A percentile compares a stretch with the other conserved stretches of the same genome.
Evolutionary conservation across 2,329 filamentous ascomycete genomes (phyloP).

Genomic region (Talaromyces verruculosus): DNA sequence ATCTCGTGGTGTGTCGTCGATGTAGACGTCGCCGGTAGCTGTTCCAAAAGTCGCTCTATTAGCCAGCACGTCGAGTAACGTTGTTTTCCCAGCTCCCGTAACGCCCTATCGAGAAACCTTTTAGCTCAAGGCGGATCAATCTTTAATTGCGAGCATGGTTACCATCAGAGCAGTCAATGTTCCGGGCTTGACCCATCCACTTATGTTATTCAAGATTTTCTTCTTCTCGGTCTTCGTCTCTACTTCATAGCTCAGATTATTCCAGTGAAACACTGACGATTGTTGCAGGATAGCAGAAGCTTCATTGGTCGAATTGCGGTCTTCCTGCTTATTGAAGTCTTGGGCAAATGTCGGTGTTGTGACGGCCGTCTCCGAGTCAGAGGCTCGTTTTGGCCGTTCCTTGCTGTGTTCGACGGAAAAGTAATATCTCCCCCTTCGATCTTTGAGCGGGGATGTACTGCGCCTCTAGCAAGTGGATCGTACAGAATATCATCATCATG

Average conservation of each 20-base stretch:
- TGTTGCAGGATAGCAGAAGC: conserved; percentile 28
- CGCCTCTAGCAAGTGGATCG: conserved; percentile 61
- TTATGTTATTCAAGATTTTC: conserved; percentile 56
- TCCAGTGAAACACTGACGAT: conserved; percentile 52
- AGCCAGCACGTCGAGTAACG: no score
- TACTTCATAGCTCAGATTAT: conserved; percentile 57
- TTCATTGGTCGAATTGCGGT: conserved; percentile 8
- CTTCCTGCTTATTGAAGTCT: conserved; percentile 13
- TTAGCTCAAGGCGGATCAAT: no score
- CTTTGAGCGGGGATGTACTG: conserved; percentile 65
- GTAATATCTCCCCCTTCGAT: conserved; percentile 67
- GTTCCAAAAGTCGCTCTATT: no score
- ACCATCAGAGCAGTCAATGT: conserved; percentile 45
- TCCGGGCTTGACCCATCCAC: conserved; percentile 57
- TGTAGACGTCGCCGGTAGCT: no score
- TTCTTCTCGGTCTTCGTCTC: conserved; percentile 35
- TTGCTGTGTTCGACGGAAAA: conserved; percentile 52
- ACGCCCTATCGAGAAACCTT: no score
- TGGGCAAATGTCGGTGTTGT: background rate
- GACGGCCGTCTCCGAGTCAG: background rate
- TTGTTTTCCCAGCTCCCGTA: no score
- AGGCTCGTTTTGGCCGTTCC: background rate
- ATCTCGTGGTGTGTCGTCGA: no score
- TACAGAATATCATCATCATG: conserved; percentile 65
- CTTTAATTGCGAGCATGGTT: no score